Evolutionary conservation across 345 rosid species (phyloP).

Genomic region (Eucalyptus grandis): DNA sequence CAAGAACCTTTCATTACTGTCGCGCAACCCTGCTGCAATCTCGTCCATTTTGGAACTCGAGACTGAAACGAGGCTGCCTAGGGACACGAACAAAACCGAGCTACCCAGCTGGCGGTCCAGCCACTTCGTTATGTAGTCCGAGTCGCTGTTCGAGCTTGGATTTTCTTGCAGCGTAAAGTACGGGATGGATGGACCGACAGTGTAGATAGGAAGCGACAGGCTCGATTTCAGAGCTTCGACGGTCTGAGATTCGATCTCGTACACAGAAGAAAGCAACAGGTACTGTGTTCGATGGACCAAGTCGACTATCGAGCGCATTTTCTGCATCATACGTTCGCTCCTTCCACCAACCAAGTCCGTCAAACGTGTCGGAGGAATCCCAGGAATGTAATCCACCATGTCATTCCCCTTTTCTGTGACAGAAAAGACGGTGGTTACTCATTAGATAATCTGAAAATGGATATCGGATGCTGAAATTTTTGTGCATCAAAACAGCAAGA

Average conservation of each 20-base stretch:
- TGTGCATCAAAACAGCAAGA: neutral
- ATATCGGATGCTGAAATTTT: neutral
- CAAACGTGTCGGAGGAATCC: neutral
- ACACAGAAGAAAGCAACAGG: neutral
- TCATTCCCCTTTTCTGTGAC: neutral
- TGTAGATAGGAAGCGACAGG: slow-evolving; percentile 5
- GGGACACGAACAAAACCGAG: slow-evolving; percentile 23
- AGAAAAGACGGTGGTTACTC: neutral
- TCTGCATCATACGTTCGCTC: neutral
- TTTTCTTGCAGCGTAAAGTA: neutral
- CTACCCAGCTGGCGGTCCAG: slow-evolving; percentile 13
- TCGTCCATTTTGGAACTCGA: slow-evolving; percentile 20
- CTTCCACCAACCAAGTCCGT: neutral
- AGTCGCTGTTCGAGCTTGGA: neutral
- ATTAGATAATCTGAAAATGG: neutral
- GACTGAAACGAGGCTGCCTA: slow-evolving; percentile 29
- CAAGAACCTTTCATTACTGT: slow-evolving; percentile 14
- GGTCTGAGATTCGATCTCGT: neutral
- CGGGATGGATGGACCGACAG: slow-evolving; percentile 37
- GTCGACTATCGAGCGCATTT: neutral
- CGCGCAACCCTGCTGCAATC: slow-evolving; percentile 9
- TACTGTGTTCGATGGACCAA: neutral
- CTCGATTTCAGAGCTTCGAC: neutral
- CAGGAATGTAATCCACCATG: neutral
- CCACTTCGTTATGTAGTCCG: slow-evolving; percentile 1